phyloP scores from a whole-genome alignment of 305 asterid genomes.

The Fraxinus xanthoxyloides region DNA sequence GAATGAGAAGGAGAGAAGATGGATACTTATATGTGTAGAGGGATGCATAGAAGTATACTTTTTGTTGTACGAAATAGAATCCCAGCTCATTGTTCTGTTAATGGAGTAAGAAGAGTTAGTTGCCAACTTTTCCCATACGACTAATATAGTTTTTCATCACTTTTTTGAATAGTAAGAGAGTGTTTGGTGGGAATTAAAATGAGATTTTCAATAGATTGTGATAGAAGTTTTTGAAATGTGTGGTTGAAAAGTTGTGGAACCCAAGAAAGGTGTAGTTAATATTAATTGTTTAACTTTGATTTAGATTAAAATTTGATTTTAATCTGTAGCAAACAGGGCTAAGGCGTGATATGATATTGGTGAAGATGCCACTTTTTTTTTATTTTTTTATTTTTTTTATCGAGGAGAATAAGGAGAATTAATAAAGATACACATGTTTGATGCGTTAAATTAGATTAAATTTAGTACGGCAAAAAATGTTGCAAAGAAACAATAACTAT shows the following conservation, averaged over 20 bases:
- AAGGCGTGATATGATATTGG: neutral
- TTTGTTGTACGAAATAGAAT: neutral
- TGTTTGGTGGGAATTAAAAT: too few relatives aligned
- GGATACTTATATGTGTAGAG: neutral
- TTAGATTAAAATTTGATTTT: too few relatives aligned
- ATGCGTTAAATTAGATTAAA: too few relatives aligned
- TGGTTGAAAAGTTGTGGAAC: too few relatives aligned
- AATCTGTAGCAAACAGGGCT: too few relatives aligned
- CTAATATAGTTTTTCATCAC: neutral
- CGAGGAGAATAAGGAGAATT: too few relatives aligned
- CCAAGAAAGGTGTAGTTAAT: too few relatives aligned
- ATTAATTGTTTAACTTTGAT: too few relatives aligned
- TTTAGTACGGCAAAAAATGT: neutral
- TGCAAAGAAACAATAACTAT: neutral
- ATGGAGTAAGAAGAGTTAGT: conserved; percentile 4
- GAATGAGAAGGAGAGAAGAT: neutral
- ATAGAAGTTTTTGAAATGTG: too few relatives aligned
- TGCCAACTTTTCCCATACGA: neutral
- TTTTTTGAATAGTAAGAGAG: neutral
- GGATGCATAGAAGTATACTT: neutral
- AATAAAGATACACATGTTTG: too few relatives aligned
- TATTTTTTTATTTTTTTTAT: neutral
- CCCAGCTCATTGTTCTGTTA: neutral
- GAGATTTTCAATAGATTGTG: too few relatives aligned
- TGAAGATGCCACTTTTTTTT: neutral